These are phyloP conservation scores for Rickenella mellea DNA, from an alignment of 768 basidiomycete species.

Conservation along the genomic window DNA sequence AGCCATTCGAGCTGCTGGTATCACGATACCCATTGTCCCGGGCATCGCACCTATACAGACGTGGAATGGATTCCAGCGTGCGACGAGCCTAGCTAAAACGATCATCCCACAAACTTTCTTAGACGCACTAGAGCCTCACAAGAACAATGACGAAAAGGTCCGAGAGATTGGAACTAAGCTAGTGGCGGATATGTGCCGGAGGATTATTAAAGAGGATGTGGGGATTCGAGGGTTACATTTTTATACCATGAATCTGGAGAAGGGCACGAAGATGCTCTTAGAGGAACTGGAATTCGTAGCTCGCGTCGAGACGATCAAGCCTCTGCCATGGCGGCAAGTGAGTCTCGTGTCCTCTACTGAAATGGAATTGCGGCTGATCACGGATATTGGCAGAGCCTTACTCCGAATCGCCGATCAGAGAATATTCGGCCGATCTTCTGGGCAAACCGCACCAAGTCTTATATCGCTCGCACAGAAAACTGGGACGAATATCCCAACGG, in stretches of 20 bases:
- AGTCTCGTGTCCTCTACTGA: conserved; percentile 8
- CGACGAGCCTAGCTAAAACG: conserved; percentile 71
- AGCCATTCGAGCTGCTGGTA: conserved; percentile 72
- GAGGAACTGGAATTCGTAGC: conserved; percentile 87
- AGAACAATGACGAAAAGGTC: conserved; percentile 90
- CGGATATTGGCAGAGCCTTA: conserved; percentile 56
- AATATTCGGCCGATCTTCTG: conserved; percentile 97
- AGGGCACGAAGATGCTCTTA: conserved; percentile 89
- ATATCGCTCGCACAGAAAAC: conserved; percentile 91
- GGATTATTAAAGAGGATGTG: conserved; percentile 69
- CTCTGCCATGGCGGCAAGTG: conserved; percentile 95
- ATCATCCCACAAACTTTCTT: conserved; percentile 67
- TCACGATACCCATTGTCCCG: conserved; percentile 83
- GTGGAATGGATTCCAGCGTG: conserved; percentile 88
- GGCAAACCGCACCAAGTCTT: conserved; percentile 94
- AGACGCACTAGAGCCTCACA: conserved; percentile 75
- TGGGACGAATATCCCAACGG: conserved; percentile 99
- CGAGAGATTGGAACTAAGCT: conserved; percentile 88
- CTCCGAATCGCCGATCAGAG: conserved; percentile 84
- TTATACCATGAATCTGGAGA: conserved; percentile 97
- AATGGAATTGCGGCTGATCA: conserved; percentile 9
- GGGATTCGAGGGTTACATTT: conserved; percentile 89
- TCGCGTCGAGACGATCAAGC: conserved; percentile 83
- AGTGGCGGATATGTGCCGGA: conserved; percentile 88
- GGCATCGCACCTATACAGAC: conserved; percentile 95